phyloP scores from a whole-genome alignment of 2,329 filamentous ascomycete genomes.

The Sarocladium brachiariae region DNA sequence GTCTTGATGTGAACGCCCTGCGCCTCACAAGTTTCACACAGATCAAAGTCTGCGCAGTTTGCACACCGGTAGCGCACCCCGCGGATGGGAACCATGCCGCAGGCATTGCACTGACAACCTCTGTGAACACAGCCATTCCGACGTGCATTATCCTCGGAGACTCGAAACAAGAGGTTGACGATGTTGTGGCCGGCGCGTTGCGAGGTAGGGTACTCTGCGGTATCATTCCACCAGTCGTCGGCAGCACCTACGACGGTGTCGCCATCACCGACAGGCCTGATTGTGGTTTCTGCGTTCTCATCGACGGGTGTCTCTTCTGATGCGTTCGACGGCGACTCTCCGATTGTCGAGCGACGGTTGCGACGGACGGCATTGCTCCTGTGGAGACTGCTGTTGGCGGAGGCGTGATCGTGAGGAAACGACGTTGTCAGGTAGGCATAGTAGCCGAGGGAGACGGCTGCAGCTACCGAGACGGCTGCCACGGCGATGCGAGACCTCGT shows the following conservation, averaged over 20 bases:
- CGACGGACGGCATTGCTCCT: slow-evolving; percentile 63
- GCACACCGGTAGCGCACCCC: slow-evolving; percentile 90
- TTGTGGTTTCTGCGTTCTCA: slow-evolving; percentile 28
- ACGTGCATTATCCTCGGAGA: slow-evolving; percentile 86
- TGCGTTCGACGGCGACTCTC: not conserved
- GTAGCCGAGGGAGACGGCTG: slow-evolving; percentile 51
- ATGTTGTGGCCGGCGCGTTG: slow-evolving; percentile 67
- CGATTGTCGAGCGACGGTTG: slow-evolving; percentile 12
- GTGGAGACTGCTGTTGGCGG: slow-evolving; percentile 32
- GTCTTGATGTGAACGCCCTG: slow-evolving; percentile 74
- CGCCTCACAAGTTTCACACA: slow-evolving; percentile 89
- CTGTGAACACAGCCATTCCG: slow-evolving; percentile 87
- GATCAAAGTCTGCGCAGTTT: slow-evolving; percentile 92
- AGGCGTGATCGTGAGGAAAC: slow-evolving; percentile 18
- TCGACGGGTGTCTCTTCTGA: slow-evolving; percentile 23
- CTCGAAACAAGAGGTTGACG: slow-evolving; percentile 79
- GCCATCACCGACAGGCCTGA: slow-evolving; percentile 23
- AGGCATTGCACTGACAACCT: slow-evolving; percentile 87
- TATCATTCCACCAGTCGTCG: slow-evolving; percentile 47
- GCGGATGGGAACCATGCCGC: slow-evolving; percentile 79
- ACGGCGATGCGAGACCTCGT: slow-evolving; percentile 49
- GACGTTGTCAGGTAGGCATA: slow-evolving; percentile 42
- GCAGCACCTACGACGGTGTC: slow-evolving; percentile 30
- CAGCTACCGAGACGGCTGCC: slow-evolving; percentile 46
- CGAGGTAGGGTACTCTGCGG: slow-evolving; percentile 29